Conservation (phyloP, 1,284 basidiomycete species). For the Leccinum angustisporum region DNA sequence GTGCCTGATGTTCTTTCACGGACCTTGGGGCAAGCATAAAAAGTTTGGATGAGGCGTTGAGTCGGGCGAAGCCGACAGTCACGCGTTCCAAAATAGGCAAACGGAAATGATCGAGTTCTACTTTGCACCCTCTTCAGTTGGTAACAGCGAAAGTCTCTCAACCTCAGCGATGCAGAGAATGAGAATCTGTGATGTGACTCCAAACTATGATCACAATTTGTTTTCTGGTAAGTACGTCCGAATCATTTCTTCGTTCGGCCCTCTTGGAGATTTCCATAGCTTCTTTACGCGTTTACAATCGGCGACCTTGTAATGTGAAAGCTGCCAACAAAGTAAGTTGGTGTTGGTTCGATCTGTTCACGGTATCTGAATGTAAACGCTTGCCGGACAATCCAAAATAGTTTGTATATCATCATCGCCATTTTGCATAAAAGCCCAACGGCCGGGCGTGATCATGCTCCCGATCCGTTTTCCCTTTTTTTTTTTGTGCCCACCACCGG, state of each 20-base stretch:
- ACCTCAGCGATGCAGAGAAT: too few relatives aligned
- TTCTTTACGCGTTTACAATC: neutral
- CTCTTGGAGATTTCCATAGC: neutral
- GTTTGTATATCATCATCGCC: slow-evolving; percentile 11
- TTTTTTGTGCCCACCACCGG: slow-evolving; percentile 11
- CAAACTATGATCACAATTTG: neutral
- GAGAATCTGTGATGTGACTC: neutral
- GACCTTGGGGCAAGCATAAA: slow-evolving; percentile 10
- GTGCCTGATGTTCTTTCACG: neutral
- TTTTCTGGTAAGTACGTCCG: neutral
- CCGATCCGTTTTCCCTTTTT: neutral
- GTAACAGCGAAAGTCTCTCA: neutral
- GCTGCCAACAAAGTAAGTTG: neutral
- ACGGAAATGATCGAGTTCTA: neutral
- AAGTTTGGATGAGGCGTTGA: neutral
- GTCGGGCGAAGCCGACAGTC: slow-evolving; percentile 15
- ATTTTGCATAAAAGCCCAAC: slow-evolving; percentile 1
- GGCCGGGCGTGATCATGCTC: neutral
- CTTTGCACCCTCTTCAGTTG: neutral
- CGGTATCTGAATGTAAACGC: neutral
- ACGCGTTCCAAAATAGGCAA: neutral
- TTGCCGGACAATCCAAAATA: neutral
- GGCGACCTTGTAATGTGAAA: neutral
- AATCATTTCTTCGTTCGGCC: neutral
- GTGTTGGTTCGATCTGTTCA: neutral